Evolutionary conservation across 495 filamentous ascomycete genomes (phyloP).

Genomic region (Penicillium crystallinum): DNA sequence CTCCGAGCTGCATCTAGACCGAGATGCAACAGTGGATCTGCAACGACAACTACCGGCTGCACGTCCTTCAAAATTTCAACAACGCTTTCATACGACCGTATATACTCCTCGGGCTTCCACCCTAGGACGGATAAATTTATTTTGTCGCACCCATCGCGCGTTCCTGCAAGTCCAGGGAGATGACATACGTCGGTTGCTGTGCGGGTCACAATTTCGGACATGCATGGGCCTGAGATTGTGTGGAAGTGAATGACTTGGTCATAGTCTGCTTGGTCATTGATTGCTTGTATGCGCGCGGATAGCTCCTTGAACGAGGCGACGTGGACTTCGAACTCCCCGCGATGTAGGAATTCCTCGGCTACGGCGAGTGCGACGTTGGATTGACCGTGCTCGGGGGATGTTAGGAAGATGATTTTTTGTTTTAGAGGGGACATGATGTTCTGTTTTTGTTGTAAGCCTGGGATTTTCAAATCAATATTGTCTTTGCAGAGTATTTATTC

Average conservation of each 20-base stretch:
- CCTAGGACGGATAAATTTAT: slow-evolving; percentile 31
- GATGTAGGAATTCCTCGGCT: slow-evolving; percentile 44
- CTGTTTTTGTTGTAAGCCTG: neutral
- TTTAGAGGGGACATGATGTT: slow-evolving; percentile 5
- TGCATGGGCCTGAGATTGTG: slow-evolving; percentile 35
- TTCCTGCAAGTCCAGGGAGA: slow-evolving; percentile 33
- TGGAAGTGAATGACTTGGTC: slow-evolving; percentile 32
- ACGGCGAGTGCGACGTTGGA: slow-evolving; percentile 52
- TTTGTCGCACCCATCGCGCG: slow-evolving; percentile 32
- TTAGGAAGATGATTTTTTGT: slow-evolving; percentile 43
- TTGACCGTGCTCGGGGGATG: slow-evolving; percentile 53
- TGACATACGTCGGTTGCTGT: slow-evolving; percentile 31
- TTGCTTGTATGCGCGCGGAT: slow-evolving; percentile 23
- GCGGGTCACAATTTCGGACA: slow-evolving; percentile 40
- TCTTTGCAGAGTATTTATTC: neutral
- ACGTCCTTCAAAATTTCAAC: slow-evolving; percentile 38
- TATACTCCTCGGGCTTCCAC: slow-evolving; percentile 48
- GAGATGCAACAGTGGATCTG: slow-evolving; percentile 48
- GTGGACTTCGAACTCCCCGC: slow-evolving; percentile 43
- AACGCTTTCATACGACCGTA: slow-evolving; percentile 40
- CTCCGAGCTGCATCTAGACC: slow-evolving; percentile 44
- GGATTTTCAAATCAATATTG: neutral
- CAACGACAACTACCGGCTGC: slow-evolving; percentile 39
- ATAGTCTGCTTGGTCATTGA: slow-evolving; percentile 21
- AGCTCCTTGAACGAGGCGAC: slow-evolving; percentile 47